phyloP scores from a whole-genome alignment of 495 filamentous ascomycete species.

The Ramalina peruviana region DNA sequence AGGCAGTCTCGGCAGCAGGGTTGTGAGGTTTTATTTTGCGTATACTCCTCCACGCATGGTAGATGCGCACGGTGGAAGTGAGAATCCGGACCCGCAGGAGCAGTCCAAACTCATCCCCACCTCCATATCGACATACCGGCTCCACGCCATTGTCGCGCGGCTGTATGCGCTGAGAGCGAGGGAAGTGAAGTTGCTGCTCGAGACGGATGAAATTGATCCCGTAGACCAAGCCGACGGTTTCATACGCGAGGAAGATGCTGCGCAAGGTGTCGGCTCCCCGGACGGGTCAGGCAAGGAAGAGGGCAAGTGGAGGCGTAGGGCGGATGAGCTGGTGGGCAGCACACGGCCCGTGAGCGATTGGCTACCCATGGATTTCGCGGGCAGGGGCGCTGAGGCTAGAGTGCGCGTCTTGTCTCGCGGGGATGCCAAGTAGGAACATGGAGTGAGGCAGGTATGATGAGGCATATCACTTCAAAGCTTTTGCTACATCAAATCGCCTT shows the following conservation, averaged over 20 bases:
- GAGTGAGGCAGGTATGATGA: too few species aligned
- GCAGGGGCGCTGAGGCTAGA: background rate
- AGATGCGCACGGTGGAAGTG: background rate
- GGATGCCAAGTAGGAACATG: too few species aligned
- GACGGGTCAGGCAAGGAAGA: background rate
- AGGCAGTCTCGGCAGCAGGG: constrained; percentile 57
- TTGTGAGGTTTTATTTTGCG: constrained; percentile 50
- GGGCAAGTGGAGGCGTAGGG: constrained; percentile 49
- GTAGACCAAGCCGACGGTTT: constrained; percentile 34
- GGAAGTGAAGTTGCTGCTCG: constrained; percentile 53
- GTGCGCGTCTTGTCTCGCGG: background rate
- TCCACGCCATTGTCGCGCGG: constrained; percentile 64
- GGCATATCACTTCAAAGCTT: too few species aligned
- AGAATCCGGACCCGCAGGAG: background rate
- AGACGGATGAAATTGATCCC: constrained; percentile 77
- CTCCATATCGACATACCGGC: constrained; percentile 60
- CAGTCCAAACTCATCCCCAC: constrained; percentile 49
- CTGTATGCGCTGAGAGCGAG: constrained; percentile 53
- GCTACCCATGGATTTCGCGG: background rate
- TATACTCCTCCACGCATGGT: constrained; percentile 15
- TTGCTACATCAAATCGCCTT: too few species aligned
- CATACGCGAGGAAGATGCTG: constrained; percentile 44
- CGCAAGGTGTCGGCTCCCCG: constrained; percentile 15
- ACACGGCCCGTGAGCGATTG: constrained; percentile 54
- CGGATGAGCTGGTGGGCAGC: constrained; percentile 70